Base-by-base conservation (phyloP, 1,139 yeast genomes). In the Blastobotrys ciferrii region DNA sequence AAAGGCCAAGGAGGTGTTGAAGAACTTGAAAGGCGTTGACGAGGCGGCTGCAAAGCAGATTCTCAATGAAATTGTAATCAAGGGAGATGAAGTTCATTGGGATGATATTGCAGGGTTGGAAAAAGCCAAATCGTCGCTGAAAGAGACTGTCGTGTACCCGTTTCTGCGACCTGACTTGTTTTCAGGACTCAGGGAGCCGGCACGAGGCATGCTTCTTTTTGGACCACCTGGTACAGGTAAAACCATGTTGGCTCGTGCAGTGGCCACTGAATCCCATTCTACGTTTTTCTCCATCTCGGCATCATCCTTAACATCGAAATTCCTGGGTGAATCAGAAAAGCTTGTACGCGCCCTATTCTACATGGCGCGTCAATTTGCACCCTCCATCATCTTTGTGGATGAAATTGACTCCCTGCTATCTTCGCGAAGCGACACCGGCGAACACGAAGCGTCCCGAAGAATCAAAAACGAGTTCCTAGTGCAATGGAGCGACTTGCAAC, bases 201-300 rank as follows among this genome's bases (percentile, higher is more conserved):
- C 96, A 0, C 73, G 96, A 56, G 98, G 98, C 6, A 91, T 92
- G 96, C 72, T 92, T 23, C 70, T 92, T 31, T 92, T 92, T 72
- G 98, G 98, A 0, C 98, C 98, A 0, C 98, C 98, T 0, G 98
- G 98, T 15, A 92, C 98, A 0, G 98, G 98, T 54, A 92, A 92
- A 60, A 92, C 98, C 0, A 92, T 92, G 97, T 75, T 92, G 59
- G 98, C 98, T 0, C 74, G 97, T 56, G 98, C 98, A 0, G 98
- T 92, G 6, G 98, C 98, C 0, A 91, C 97, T 0, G 98, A 92
- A 68, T 87, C 96, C 12, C 85, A 86, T 55, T 88, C 96, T 1
- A 92, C 98, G 0, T 92, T 92, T 66, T 92, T 92, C 66, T 82
- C 95, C 36, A 91, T 92, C 32, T 84, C 94, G 57, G 94, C 97